Percentiles rank a stretch among this genome's conserved stretches.
phyloP scores from a whole-genome alignment of 129 eudicot genomes.

The Glebionis coronaria region DNA sequence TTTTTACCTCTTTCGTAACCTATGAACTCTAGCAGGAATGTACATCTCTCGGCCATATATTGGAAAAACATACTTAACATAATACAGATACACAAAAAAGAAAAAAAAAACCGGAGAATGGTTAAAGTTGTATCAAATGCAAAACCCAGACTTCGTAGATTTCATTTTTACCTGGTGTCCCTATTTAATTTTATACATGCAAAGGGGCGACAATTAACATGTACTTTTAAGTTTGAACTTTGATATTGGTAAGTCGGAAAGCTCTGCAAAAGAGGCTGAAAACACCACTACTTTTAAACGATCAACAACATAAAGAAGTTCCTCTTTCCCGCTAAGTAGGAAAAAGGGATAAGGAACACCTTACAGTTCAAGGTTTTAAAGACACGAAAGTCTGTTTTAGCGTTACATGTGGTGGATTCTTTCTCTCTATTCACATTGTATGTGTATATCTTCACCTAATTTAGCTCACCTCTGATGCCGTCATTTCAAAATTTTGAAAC shows the following conservation, averaged over 20 bases:
- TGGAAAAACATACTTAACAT: too few relatives aligned
- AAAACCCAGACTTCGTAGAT: too few relatives aligned
- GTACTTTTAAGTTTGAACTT: neutral
- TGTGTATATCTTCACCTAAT: conserved; percentile 17
- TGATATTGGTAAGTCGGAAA: neutral
- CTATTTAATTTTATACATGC: too few relatives aligned
- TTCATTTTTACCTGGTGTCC: too few relatives aligned
- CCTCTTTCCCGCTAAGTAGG: conserved; percentile 3
- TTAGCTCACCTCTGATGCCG: neutral
- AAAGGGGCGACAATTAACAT: neutral
- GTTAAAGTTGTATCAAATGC: too few relatives aligned
- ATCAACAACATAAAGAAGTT: conserved; percentile 20
- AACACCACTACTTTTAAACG: conserved; percentile 21
- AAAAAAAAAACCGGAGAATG: too few relatives aligned
- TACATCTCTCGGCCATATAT: too few relatives aligned
- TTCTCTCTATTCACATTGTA: conserved; percentile 31
- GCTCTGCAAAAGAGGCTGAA: conserved; percentile 7
- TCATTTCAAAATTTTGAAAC: neutral
- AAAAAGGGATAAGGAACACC: conserved; percentile 4
- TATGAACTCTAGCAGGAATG: too few relatives aligned
- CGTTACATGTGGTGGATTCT: conserved; percentile 22
- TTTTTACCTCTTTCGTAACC: too few relatives aligned
- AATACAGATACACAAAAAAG: too few relatives aligned
- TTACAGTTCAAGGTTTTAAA: conserved; percentile 13
- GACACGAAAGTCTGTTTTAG: conserved; percentile 16